These are phyloP conservation scores for Chlamydomonas sphaeroides DNA, from an alignment of 139 green algal species.

Conservation along the genomic window DNA sequence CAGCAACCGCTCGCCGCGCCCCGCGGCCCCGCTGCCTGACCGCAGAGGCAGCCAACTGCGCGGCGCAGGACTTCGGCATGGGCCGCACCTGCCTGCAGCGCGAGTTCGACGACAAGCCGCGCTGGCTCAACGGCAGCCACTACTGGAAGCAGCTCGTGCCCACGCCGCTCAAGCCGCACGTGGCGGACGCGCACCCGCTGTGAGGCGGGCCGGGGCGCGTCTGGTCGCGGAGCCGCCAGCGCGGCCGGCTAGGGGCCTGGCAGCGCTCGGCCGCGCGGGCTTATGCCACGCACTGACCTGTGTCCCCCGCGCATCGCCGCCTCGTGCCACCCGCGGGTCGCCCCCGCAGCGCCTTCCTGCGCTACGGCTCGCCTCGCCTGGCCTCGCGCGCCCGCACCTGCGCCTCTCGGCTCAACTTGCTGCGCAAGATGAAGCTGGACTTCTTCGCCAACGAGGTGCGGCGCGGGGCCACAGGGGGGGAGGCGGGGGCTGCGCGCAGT, in stretches of 20 bases:
- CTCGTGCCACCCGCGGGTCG: neutral
- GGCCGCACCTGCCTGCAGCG: constrained; percentile 35
- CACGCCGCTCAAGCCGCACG: neutral
- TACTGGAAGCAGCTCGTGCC: constrained; percentile 3
- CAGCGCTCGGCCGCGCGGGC: too few relatives aligned
- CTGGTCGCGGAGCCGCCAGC: too few relatives aligned
- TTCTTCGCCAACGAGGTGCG: constrained; percentile 37
- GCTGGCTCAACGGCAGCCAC: constrained; percentile 33
- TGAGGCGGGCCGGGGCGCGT: too few relatives aligned
- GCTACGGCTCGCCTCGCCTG: constrained; percentile 13
- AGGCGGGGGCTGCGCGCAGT: too few relatives aligned
- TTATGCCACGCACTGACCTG: neutral
- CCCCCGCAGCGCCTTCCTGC: neutral
- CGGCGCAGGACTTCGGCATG: constrained; percentile 4
- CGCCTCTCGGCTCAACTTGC: neutral
- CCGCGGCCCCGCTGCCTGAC: neutral
- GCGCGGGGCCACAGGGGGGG: neutral
- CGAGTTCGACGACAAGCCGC: constrained; percentile 37
- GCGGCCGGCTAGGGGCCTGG: too few relatives aligned
- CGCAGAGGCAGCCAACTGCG: constrained; percentile 11
- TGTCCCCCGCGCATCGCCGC: too few relatives aligned
- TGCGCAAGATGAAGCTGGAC: neutral
- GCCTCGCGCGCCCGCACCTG: neutral
- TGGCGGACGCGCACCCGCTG: neutral
- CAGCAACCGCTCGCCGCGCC: neutral